These are phyloP conservation scores for Pichia phayaonensis DNA, from an alignment of 805 yeast genomes.

Conservation along the genomic window DNA sequence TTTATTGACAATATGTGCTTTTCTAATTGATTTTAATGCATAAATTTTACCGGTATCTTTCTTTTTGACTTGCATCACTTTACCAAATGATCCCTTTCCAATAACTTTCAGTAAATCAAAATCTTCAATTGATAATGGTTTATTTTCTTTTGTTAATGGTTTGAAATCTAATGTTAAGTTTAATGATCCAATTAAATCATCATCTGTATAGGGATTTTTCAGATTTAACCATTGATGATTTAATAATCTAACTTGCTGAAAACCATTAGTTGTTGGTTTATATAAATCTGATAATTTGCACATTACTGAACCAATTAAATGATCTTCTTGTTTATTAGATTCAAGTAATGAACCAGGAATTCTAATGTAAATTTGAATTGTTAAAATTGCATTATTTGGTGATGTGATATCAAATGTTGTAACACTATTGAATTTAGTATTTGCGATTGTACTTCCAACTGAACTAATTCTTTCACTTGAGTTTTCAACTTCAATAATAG, in stretches of 20 bases:
- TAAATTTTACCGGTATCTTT: slow-evolving; percentile 92
- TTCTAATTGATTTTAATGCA: slow-evolving; percentile 89
- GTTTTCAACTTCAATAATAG: slow-evolving; percentile 91
- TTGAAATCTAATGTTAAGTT: slow-evolving; percentile 32
- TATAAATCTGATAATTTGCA: slow-evolving; percentile 37
- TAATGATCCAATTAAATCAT: slow-evolving; percentile 29
- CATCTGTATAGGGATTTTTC: slow-evolving; percentile 28
- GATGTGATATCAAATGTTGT: slow-evolving; percentile 85
- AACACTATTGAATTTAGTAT: slow-evolving; percentile 81
- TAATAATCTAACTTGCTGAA: slow-evolving; percentile 46
- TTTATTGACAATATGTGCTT: slow-evolving; percentile 88
- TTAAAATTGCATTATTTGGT: slow-evolving; percentile 37
- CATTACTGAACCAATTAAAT: slow-evolving; percentile 66
- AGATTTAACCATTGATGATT: slow-evolving; percentile 52
- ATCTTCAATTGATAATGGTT: slow-evolving; percentile 76
- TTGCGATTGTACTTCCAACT: slow-evolving; percentile 67
- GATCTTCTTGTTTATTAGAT: slow-evolving; percentile 44
- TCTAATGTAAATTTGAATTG: slow-evolving; percentile 71
- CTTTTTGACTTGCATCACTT: slow-evolving; percentile 97
- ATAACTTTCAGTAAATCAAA: slow-evolving; percentile 90
- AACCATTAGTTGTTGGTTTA: slow-evolving; percentile 14
- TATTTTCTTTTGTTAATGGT: slow-evolving; percentile 29
- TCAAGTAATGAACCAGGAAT: slow-evolving; percentile 57
- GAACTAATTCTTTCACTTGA: slow-evolving; percentile 87
- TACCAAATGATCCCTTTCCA: slow-evolving; percentile 97